Percentiles rank a stretch among this genome's conserved stretches.
Conservation (phyloP, 148 eudicot genomes). For the Cornus controversa region DNA sequence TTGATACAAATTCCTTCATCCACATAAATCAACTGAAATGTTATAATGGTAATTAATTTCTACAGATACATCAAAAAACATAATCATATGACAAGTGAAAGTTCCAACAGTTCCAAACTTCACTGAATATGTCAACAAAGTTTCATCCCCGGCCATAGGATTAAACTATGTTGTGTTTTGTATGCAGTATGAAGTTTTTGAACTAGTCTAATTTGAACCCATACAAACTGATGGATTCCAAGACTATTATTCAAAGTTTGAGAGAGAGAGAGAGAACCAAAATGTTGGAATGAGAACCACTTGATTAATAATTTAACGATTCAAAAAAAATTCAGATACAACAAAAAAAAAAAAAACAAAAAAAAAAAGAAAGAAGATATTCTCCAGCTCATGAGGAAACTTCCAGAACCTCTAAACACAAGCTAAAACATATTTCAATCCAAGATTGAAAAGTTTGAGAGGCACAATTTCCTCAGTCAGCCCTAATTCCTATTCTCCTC, state of each 20-base stretch:
- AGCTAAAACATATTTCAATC: not conserved
- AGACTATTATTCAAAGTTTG: not conserved
- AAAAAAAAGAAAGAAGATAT: too few relatives aligned
- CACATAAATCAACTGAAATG: too few relatives aligned
- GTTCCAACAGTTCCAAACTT: too few relatives aligned
- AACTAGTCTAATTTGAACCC: not conserved
- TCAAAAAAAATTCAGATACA: not conserved
- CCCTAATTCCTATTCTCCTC: conserved; percentile 8
- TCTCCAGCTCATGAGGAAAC: conserved; percentile 6
- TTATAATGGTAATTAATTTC: too few relatives aligned
- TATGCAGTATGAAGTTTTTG: not conserved
- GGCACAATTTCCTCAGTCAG: conserved; percentile 1
- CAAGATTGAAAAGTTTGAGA: not conserved
- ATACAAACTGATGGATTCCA: too few relatives aligned
- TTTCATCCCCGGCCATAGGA: not conserved
- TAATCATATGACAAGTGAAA: too few relatives aligned
- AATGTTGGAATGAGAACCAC: not conserved
- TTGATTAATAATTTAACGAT: not conserved
- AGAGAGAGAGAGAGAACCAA: conserved; percentile 4
- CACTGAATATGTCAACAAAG: too few relatives aligned
- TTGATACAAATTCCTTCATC: too few relatives aligned
- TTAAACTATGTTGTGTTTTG: not conserved
- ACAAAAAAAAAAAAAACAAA: not conserved
- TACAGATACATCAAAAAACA: too few relatives aligned
- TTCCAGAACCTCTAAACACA: not conserved